Conservation (phyloP, 441 rosid genomes). For the Aleurites moluccanus region DNA sequence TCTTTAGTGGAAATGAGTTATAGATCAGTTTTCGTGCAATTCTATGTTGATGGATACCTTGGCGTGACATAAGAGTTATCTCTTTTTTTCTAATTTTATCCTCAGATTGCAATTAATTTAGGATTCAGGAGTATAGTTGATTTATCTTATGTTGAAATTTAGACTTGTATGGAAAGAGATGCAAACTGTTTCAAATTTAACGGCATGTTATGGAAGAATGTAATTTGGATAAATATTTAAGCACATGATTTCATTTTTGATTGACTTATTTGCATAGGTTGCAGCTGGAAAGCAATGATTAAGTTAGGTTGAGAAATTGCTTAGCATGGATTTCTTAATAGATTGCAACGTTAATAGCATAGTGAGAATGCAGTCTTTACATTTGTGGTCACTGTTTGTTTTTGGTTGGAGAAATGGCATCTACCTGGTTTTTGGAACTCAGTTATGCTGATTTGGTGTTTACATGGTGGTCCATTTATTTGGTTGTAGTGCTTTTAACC, state of each 20-base stretch:
- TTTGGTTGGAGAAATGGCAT: neutral
- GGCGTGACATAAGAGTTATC: neutral
- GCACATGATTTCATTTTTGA: neutral
- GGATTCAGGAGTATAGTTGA: neutral
- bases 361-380: neutral
- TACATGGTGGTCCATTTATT: neutral
- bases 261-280: neutral
- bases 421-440: neutral
- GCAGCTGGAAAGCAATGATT: neutral
- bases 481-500: conserved; percentile 1
- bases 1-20: neutral
- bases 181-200: neutral
- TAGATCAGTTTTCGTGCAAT: neutral
- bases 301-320: neutral
- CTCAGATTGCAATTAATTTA: neutral
- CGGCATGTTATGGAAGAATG: neutral
- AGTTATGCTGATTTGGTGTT: neutral
- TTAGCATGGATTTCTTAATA: neutral
- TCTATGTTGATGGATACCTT: neutral
- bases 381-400: neutral
- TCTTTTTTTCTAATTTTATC: neutral
- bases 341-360: neutral
- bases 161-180: neutral
- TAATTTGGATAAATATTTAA: neutral
- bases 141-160: neutral